These are phyloP conservation scores for Sphagnum fallax DNA, from an alignment of 228 moss, liverwort and hornwort species.

Conservation along the genomic window DNA sequence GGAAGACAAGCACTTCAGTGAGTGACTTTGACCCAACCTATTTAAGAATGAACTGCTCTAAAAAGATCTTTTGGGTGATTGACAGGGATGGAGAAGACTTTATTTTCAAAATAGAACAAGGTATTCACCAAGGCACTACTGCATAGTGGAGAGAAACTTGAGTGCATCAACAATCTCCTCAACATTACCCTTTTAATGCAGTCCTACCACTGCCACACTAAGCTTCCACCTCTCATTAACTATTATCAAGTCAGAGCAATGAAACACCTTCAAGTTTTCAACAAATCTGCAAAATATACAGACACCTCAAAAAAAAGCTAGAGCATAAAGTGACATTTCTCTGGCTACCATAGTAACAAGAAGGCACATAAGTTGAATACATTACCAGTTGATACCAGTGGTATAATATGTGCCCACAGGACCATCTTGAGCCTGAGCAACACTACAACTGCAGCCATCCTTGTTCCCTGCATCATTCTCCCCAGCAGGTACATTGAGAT, in stretches of 20 bases:
- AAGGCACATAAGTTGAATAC: not conserved
- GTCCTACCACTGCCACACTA: no score
- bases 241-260: no score
- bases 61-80: constrained; percentile 46
- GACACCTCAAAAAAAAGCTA: no score
- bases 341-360: no score
- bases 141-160: constrained; percentile 9
- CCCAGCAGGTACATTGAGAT: constrained; percentile 59
- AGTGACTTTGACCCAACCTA: constrained; percentile 66
- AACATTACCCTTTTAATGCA: no score
- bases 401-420: constrained; percentile 56
- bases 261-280: no score
- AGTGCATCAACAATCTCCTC: no score
- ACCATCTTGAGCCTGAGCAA: constrained; percentile 33
- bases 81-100: constrained; percentile 28
- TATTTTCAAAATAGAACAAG: constrained; percentile 34
- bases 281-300: no score
- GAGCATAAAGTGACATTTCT: no score
- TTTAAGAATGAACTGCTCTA: constrained; percentile 26
- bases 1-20: constrained; percentile 25
- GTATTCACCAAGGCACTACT: constrained; percentile 66
- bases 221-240: no score
- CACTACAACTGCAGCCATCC: constrained; percentile 30
- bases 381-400: constrained; percentile 64
- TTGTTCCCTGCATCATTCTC: constrained; percentile 35